Evolutionary conservation across 768 basidiomycete genomes (phyloP).

Genomic region (Mycena filopes): DNA sequence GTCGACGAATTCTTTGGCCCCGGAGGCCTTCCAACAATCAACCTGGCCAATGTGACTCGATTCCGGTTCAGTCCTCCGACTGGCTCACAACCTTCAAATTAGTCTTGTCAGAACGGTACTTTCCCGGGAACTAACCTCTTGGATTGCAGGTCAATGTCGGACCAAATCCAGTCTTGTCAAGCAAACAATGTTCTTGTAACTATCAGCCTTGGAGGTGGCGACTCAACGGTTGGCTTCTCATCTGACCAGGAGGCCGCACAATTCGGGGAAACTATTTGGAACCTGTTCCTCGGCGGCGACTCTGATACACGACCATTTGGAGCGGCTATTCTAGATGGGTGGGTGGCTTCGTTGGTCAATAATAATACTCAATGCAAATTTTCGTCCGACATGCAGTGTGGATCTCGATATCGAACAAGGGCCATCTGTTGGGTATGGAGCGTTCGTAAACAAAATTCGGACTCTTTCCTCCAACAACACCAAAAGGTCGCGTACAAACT

Average conservation of each 20-base stretch:
- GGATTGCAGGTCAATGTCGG: slow-evolving; percentile 65
- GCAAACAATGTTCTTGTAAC: slow-evolving; percentile 62
- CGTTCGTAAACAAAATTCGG: slow-evolving; percentile 59
- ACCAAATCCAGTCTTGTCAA: slow-evolving; percentile 69
- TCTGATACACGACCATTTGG: slow-evolving; percentile 72
- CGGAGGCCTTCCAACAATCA: slow-evolving; percentile 66
- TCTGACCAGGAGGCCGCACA: slow-evolving; percentile 60
- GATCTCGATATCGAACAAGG: slow-evolving; percentile 78
- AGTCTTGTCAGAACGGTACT: slow-evolving; percentile 41
- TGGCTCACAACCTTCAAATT: not conserved
- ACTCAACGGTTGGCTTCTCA: not conserved
- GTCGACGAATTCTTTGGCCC: slow-evolving; percentile 67
- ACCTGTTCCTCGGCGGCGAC: slow-evolving; percentile 73
- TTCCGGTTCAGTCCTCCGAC: not conserved
- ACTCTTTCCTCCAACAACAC: slow-evolving; percentile 55
- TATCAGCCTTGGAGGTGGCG: slow-evolving; percentile 53
- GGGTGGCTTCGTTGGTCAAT: too few species aligned
- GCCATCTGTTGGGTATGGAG: slow-evolving; percentile 52
- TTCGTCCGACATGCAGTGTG: slow-evolving; percentile 45
- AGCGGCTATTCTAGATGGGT: slow-evolving; percentile 65
- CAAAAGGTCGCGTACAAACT: too few species aligned
- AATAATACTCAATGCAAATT: too few species aligned
- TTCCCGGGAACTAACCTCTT: slow-evolving; percentile 68
- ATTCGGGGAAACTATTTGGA: slow-evolving; percentile 72
- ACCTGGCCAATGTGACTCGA: slow-evolving; percentile 65